phyloP scores from a whole-genome alignment of 768 basidiomycete species.

The Mycena olivaceomarginata region DNA sequence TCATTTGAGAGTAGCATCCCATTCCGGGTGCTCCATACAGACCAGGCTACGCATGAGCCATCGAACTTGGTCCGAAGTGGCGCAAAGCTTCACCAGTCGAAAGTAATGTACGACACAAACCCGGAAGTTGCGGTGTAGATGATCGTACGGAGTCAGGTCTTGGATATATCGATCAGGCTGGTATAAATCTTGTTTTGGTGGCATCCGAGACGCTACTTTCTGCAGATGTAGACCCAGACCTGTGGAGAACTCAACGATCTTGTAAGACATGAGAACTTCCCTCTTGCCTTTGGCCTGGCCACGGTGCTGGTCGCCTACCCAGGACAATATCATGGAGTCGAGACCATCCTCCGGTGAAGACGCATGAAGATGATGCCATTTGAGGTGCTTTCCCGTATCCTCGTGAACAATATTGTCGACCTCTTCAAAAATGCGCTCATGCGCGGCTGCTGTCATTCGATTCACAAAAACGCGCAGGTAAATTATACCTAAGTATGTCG shows the following conservation, averaged over 20 bases:
- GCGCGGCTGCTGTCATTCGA: constrained; percentile 42
- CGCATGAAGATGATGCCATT: constrained; percentile 50
- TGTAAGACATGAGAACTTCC: too few species aligned
- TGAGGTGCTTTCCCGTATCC: constrained; percentile 46
- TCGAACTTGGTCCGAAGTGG: not conserved
- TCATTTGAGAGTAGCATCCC: not conserved
- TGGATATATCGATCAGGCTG: not conserved
- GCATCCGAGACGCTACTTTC: not conserved
- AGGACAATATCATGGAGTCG: constrained; percentile 44
- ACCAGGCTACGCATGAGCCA: not conserved
- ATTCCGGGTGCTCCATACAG: not conserved
- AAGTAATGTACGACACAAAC: not conserved
- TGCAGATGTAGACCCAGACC: not conserved
- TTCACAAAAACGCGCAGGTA: constrained; percentile 46
- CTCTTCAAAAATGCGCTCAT: constrained; percentile 44
- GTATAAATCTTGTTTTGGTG: not conserved
- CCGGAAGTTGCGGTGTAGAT: not conserved
- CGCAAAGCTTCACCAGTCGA: not conserved
- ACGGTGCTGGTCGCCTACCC: constrained; percentile 47
- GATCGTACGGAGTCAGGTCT: not conserved
- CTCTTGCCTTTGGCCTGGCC: constrained; percentile 12
- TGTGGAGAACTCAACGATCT: not conserved
- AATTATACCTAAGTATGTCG: constrained; percentile 40
- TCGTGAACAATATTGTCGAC: constrained; percentile 46
- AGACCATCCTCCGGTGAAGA: constrained; percentile 22